Base-by-base conservation (phyloP, 106 monocot species). In the Dactylorhiza incarnata region DNA sequence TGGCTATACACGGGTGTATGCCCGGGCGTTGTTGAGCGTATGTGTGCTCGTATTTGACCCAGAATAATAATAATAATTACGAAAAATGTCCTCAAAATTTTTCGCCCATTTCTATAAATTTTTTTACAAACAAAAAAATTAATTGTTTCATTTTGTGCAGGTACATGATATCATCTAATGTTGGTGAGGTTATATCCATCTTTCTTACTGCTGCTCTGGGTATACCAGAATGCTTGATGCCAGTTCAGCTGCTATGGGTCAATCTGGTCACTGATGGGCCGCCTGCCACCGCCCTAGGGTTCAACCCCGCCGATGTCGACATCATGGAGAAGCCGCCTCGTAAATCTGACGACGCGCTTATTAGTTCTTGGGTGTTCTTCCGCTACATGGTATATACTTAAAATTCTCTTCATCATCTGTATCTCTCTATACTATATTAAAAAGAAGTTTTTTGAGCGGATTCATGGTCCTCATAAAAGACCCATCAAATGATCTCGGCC, bases 81-180 rank as follows among this genome's bases (percentile, higher is more conserved):
- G 15, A 52, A 52, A 52, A 52, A 52, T 52, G 7, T 14, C 8
- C 8, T 52, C 1, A 1, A 26, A 69, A 50, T 2, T 4, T 49
- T 29, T 68, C 51, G 43, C 4, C 15, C 37, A 37, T 13, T 45
- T 76, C 51, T 37, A 3, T 37, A 1, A 37, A 3, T 37, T 37
- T 37, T 37, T 37, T 37, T 37, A 37, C 37, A 2, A 2, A 1
- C 37, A 2, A 37, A 37, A 67, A 65, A 72, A 37, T 37, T 37
- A 37, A 37, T 37, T 37, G 37, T 37, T 37, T 37, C 37, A 2
- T 37, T 61, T 74, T 52, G 7, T 82, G n/a, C 76, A 94, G 94
- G 78, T 94, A 94, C 75, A 90, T 94, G 94, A 88, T 94, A 81
- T 94, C 94, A 81, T 94, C 94, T 20, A 94, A 94, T 50, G 78